Conservation (phyloP, 345 rosid genomes). For the Kandelia obovata region DNA sequence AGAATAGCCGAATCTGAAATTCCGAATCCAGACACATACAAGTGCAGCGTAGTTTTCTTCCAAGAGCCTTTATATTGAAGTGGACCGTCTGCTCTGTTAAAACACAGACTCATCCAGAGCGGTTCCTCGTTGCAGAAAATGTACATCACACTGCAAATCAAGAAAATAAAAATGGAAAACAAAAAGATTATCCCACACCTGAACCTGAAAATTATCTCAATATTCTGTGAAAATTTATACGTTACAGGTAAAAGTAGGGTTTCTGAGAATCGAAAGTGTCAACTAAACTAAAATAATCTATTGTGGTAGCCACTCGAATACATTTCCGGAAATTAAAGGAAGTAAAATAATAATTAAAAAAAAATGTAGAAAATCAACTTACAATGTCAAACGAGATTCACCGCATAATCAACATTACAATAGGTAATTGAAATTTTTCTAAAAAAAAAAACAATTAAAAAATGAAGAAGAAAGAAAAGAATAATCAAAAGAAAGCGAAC, state of each 20-base stretch:
- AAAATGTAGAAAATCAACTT: background rate
- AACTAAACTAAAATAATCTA: background rate
- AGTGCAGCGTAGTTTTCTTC: constrained; percentile 66
- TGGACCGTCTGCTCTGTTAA: constrained; percentile 45
- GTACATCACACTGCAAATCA: constrained; percentile 64
- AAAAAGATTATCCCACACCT: too few relatives aligned
- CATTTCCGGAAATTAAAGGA: too few relatives aligned
- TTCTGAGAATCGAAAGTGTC: background rate
- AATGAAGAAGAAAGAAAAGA: background rate
- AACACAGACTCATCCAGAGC: constrained; percentile 78
- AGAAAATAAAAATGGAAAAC: background rate
- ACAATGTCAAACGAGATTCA: background rate
- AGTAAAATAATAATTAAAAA: background rate
- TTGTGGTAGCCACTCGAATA: too few relatives aligned
- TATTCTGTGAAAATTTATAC: too few relatives aligned
- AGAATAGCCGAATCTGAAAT: background rate
- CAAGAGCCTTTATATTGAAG: constrained; percentile 78
- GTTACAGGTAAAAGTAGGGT: too few relatives aligned
- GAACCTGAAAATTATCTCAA: too few relatives aligned
- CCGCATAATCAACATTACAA: background rate
- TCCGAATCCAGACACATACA: constrained; percentile 39
- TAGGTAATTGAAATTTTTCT: background rate
- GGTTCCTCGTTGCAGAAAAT: constrained; percentile 90
- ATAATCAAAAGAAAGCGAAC: constrained; percentile 23
- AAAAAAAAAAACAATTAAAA: background rate